Base-by-base conservation (phyloP, 768 basidiomycete genomes). In the Tremella yokohamensis region DNA sequence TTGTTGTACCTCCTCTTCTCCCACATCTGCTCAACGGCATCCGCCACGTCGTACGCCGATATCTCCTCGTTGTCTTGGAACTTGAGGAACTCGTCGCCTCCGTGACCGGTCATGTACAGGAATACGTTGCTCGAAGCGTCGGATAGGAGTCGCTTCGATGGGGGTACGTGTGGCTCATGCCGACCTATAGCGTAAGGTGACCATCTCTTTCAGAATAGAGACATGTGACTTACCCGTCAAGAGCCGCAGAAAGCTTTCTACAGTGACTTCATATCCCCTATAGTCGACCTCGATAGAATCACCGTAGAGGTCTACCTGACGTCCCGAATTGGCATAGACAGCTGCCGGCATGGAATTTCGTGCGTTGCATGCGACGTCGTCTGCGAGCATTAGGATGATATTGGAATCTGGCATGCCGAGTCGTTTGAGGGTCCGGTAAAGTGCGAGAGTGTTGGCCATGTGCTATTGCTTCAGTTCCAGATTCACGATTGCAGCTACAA, bases 51-150 rank as follows among this genome's bases (percentile, higher is more conserved):
- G 57, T 88, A 90, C 0, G 94, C 91, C 58, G 88, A 90, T 67
- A 98, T 90, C 75, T 99, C 96, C 76, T 98, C 96, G 74, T 89
- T 92, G 73, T 99, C 96, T 73, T 99, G 96, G 76, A 99, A 98
- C 76, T 99, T 98, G 71, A 99, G 84, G 75, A 98, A 99, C 76
- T 96, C 96, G 68, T 94, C 88, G 0, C 96, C 96, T 12, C 96
- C 96, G 66, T 98, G 96, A 0, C 96, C 96, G 0, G 96, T 94
- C 90, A 98, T 89, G 77, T 96, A 98, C 18, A 99, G 85, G 72
- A 98, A 97, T 60, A 99, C 81, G 69, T 98, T 98, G 6, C 84
- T 80, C 56, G 90, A 87, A 12, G 61, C 61, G 68, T 99, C 93
- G 0, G 90, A 87, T 40, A 96, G 80, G 2, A 99, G 83, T 15